Evolutionary conservation across 2,329 filamentous ascomycete genomes (phyloP), one percentile per base, ranked within the genome.

Genomic region (Exophiala sp.): DNA sequence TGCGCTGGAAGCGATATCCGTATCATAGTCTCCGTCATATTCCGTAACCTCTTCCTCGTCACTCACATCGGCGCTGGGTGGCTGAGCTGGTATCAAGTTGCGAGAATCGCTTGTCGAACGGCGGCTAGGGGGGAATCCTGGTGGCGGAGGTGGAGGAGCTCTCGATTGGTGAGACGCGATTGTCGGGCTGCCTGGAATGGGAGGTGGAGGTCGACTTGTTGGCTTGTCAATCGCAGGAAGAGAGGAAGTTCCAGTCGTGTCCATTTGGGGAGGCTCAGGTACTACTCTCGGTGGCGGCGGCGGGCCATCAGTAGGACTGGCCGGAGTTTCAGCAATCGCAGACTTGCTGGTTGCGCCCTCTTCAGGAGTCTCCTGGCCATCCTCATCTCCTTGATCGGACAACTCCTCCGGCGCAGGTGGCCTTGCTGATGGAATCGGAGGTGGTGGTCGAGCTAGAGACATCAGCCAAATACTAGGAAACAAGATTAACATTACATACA

Each of bases 11-110:
- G 86, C 90, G 64, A 97, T 97, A 65, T 97, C 93, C 5, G 93
- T 97, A 61, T 97, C 93, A 65, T 97, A 97, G 64, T 97, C 93
- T 5, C 91, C 93, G 65, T 98, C 93, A 63, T 97, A 97, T 64
- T 96, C 91, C 0, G 88, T 94, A 27, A 88, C 78, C 62, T 94
- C 89, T 52, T 86, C 88, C 52, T 85, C 84, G 21, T 81, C 83
- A 11, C 84, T 83, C 34, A 77, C 70, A 71, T 77, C 53, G 72
- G 72, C 50, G 13, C 76, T 70, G 10, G 73, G 69, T 9, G 70
- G 60, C 13, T 57, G 56, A 45, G 63, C 67, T 10, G 49, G 56
- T 1, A 65, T 60, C 9, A 55, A 37, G 7, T 39, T 42, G 41
- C 71, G 71, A 46, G 73, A 74, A 58, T 84, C 80, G 41, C 72